These are phyloP conservation scores for Fagus crenata DNA, from an alignment of 306 rosid species.

Conservation along the genomic window DNA sequence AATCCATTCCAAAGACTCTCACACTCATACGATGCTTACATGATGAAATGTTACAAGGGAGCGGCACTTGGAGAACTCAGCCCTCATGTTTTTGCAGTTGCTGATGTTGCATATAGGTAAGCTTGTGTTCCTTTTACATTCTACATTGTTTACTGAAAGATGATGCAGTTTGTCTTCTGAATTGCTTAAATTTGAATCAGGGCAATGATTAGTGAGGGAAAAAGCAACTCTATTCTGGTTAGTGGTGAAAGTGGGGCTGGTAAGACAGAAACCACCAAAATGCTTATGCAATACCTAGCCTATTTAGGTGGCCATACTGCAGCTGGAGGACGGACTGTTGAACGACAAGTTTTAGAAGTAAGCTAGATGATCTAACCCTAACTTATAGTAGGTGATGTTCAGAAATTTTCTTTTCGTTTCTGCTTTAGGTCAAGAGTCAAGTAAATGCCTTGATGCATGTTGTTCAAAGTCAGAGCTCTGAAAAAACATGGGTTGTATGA, in stretches of 20 bases:
- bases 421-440: too few species aligned
- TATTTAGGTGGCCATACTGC: constrained; percentile 75
- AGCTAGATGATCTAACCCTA: constrained; percentile 44
- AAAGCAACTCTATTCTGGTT: constrained; percentile 84
- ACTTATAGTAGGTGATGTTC: constrained; percentile 15
- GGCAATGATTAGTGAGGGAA: constrained; percentile 78
- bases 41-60: constrained; percentile 76
- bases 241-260: constrained; percentile 98
- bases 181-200: constrained; percentile 41
- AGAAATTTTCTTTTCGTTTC: too few species aligned
- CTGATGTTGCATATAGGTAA: constrained; percentile 86
- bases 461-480: constrained; percentile 9
- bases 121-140: constrained; percentile 34
- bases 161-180: constrained; percentile 30
- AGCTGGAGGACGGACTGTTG: constrained; percentile 73
- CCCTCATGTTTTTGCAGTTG: constrained; percentile 92
- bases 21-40: constrained; percentile 56
- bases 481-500: background rate
- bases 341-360: constrained; percentile 90
- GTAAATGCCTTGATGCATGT: background rate
- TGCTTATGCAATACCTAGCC: constrained; percentile 93
- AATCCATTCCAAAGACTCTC: constrained; percentile 82
- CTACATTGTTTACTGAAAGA: constrained; percentile 24
- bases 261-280: constrained; percentile 93
- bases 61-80: constrained; percentile 53